Base-by-base conservation (phyloP, 352 stramenopile genomes). In the Phytophthora sansomeana region DNA sequence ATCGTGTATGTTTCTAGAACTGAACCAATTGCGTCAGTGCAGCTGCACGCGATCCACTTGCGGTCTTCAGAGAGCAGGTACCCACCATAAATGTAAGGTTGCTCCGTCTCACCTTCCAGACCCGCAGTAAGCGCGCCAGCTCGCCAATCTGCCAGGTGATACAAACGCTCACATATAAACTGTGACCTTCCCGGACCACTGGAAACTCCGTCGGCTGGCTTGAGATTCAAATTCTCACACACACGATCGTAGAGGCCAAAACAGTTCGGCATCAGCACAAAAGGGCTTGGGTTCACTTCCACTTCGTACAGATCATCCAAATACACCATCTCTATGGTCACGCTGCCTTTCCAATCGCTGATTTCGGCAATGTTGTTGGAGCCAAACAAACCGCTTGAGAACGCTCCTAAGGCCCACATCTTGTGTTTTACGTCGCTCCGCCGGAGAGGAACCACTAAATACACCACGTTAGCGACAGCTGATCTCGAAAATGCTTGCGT, bases 241-340 rank as follows among this genome's bases (percentile, higher is more conserved):
- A 93, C 69, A 9, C 85, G 83, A 35, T 93, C 70, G 63, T 91
- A 93, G 6, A 93, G 65, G 6, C 71, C 70, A 60, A 93, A 89
- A 54, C 80, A 85, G 42, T 53, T 76, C 7, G 83, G 76, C 63
- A 91, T 78, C 29, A 91, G 56, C 32, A 75, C 63, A 32, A 83
- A 80, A 13, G 85, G 85, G 26, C 75, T 89, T 17, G 81, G 72
- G 35, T 90, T 85, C 35, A 93, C 64, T 33, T 77, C 71, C 3
- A 86, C 78, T 58, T 89, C 80, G 52, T 87, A 89, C 49, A 93
- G 39, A 42, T 93, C 83, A 43, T 93, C 85, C 41, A 93, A 57
- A 30, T 78, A 93, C 30, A 93, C 62, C 47, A 92, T 61, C 58
- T 92, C 85, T 21, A 93, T 61, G 13, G 80, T 89, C 16, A 93